Conservation (phyloP, 108 stramenopile genomes). For the Licmophora abbreviata region DNA sequence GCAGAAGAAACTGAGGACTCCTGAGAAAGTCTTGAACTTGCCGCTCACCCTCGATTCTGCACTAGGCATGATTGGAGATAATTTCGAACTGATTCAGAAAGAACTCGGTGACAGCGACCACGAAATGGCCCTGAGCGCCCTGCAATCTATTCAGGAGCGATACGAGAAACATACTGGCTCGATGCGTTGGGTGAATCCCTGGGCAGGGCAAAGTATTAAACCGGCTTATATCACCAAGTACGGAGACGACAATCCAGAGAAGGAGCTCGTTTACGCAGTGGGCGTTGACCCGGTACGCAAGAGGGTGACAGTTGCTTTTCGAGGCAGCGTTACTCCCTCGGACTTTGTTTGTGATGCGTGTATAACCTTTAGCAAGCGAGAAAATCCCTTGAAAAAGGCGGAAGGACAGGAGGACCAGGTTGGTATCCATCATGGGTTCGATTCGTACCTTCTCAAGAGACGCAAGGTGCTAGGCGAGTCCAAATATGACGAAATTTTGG, state of each 20-base stretch:
- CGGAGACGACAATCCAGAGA: background rate
- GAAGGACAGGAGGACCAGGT: background rate
- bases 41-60: constrained; percentile 7
- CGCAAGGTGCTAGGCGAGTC: background rate
- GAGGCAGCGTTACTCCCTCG: background rate
- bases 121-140: constrained; percentile 6
- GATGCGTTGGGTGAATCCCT: background rate
- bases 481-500: background rate
- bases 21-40: constrained; percentile 5
- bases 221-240: no score
- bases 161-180: background rate
- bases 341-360: background rate
- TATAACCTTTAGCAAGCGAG: background rate
- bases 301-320: constrained; percentile 1
- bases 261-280: background rate
- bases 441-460: background rate
- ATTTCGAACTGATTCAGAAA: constrained; percentile 8
- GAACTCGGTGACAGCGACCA: constrained; percentile 11
- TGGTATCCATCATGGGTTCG: background rate
- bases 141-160: constrained; percentile 9
- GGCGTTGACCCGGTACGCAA: background rate
- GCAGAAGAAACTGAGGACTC: constrained; percentile 6
- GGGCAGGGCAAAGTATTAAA: background rate
- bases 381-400: background rate
- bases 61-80: constrained; percentile 9